phyloP scores from a whole-genome alignment of 352 stramenopile species.

The Lagenidium sp. region DNA sequence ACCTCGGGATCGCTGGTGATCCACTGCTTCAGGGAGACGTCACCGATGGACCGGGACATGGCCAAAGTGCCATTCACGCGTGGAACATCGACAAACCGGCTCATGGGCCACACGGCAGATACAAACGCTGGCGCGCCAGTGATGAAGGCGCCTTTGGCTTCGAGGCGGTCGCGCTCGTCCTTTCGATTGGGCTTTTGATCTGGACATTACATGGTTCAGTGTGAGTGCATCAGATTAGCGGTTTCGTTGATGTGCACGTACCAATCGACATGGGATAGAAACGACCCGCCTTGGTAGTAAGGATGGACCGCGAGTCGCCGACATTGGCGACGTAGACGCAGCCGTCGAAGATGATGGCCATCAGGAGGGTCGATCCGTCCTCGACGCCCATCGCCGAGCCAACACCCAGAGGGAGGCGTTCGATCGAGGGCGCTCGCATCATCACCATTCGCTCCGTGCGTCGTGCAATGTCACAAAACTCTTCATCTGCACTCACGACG shows the following conservation, averaged over 20 bases:
- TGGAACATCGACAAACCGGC: constrained; percentile 66
- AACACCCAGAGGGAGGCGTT: constrained; percentile 5
- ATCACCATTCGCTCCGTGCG: constrained; percentile 19
- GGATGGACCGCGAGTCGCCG: constrained; percentile 69
- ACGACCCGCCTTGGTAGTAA: constrained; percentile 47
- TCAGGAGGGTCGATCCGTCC: constrained; percentile 68
- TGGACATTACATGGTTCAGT: too few species aligned
- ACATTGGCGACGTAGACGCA: constrained; percentile 74
- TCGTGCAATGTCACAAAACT: constrained; percentile 55
- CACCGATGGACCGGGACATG: constrained; percentile 79
- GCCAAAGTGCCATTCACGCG: constrained; percentile 73
- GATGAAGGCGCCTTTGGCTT: constrained; percentile 57
- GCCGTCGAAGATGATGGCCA: constrained; percentile 64
- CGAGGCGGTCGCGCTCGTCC: constrained; percentile 57
- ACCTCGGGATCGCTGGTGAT: constrained; percentile 79
- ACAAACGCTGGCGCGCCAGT: constrained; percentile 57
- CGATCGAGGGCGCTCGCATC: constrained; percentile 1
- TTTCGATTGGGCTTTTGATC: constrained; percentile 81
- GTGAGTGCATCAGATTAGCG: too few species aligned
- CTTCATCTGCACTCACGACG: constrained; percentile 23
- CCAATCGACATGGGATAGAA: constrained; percentile 46
- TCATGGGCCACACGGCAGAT: constrained; percentile 68
- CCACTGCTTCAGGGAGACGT: constrained; percentile 63
- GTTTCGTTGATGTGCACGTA: constrained; percentile 14
- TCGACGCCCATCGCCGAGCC: constrained; percentile 36